phyloP scores from a whole-genome alignment of 768 basidiomycete species.

The Pisolithus tinctorius region DNA sequence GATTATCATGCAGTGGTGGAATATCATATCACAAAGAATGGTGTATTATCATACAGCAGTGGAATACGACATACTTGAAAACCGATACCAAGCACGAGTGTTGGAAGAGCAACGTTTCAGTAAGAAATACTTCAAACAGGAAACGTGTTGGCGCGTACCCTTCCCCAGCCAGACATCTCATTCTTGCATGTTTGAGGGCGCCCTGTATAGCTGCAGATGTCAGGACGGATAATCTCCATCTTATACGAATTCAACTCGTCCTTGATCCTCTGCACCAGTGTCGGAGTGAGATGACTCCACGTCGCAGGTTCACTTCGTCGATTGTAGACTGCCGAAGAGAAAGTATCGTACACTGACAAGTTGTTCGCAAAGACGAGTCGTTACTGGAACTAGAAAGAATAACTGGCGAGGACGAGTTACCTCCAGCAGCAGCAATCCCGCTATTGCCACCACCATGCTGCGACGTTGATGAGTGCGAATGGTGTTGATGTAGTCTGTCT shows the following conservation, averaged over 20 bases:
- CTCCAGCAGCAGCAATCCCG: conserved; percentile 14
- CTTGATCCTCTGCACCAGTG: conserved; percentile 94
- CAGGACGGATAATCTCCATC: too few relatives aligned
- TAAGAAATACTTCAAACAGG: too few relatives aligned
- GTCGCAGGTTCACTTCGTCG: conserved; percentile 93
- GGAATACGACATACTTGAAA: too few relatives aligned
- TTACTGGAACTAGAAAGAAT: conserved; percentile 50
- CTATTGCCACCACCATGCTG: conserved; percentile 14
- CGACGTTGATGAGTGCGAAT: conserved; percentile 44
- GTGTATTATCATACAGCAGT: too few relatives aligned
- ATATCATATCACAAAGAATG: too few relatives aligned
- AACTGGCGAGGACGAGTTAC: conserved; percentile 42
- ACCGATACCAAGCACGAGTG: too few relatives aligned
- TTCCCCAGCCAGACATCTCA: too few relatives aligned
- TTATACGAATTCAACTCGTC: conserved; percentile 96
- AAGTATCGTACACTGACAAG: conserved; percentile 93
- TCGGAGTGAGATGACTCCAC: conserved; percentile 92
- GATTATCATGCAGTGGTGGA: too few relatives aligned
- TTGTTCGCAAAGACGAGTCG: conserved; percentile 85
- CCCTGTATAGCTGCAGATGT: too few relatives aligned
- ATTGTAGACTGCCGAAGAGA: conserved; percentile 86
- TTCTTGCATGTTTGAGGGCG: too few relatives aligned
- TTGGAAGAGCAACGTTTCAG: too few relatives aligned
- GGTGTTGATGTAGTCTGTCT: conserved; percentile 72
- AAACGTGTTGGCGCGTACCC: too few relatives aligned